phyloP scores from a whole-genome alignment of 2,329 filamentous ascomycete genomes.

The Fusarium illudens region DNA sequence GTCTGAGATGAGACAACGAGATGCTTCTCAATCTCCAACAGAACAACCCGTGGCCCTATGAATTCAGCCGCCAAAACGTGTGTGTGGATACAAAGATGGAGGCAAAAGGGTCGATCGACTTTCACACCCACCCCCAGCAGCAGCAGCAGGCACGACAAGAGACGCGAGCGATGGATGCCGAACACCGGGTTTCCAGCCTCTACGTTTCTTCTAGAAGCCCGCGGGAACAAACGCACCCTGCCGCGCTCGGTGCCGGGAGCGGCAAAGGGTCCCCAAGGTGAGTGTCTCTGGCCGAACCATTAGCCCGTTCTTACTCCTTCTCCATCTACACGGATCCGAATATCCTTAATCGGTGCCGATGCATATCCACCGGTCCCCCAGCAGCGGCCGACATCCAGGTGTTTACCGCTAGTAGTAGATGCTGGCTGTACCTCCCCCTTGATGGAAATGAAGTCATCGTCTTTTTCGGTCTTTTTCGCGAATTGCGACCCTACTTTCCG shows the following conservation, averaged over 20 bases:
- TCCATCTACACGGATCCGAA: constrained; percentile 28
- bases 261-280: constrained; percentile 4
- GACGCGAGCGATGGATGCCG: constrained; percentile 21
- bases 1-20: not conserved
- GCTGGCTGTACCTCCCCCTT: no score
- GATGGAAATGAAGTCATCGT: constrained; percentile 18
- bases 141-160: no score
- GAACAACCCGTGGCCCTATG: constrained; percentile 10
- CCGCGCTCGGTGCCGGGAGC: constrained; percentile 32
- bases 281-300: constrained; percentile 4
- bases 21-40: constrained; percentile 2
- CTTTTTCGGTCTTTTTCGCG: not conserved
- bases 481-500: constrained; percentile 4
- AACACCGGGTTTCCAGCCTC: constrained; percentile 20
- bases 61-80: not conserved
- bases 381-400: not conserved
- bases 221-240: constrained; percentile 23
- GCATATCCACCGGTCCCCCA: not conserved
- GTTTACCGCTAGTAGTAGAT: no score
- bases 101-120: not conserved
- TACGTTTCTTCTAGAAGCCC: constrained; percentile 35
- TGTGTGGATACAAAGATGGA: not conserved
- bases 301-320: not conserved
- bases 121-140: not conserved
- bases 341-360: constrained; percentile 34